phyloP scores from a whole-genome alignment of 2,329 filamentous ascomycete genomes.

The Fusarium odoratissimum region DNA sequence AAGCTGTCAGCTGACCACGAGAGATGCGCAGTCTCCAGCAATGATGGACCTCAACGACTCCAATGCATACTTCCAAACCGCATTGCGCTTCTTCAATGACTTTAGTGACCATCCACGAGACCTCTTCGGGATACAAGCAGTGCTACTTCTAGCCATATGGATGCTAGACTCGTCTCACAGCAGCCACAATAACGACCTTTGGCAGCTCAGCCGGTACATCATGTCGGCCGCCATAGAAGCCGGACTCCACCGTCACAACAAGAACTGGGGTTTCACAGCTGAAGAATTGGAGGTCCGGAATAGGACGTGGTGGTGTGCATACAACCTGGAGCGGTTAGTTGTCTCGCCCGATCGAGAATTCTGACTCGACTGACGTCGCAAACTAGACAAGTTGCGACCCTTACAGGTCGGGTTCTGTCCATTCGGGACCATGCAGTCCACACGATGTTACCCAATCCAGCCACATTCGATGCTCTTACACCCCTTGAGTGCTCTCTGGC shows the following conservation, averaged over 20 bases:
- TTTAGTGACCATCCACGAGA: background rate
- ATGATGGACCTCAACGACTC: background rate
- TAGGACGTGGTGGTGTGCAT: constrained; percentile 10
- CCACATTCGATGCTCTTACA: background rate
- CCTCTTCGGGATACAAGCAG: background rate
- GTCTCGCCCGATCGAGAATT: accelerated
- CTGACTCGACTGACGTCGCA: background rate
- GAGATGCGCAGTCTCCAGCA: background rate
- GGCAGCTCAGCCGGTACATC: constrained; percentile 2
- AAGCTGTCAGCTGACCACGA: background rate
- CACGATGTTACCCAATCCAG: background rate
- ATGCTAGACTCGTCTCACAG: constrained; percentile 1
- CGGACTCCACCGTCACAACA: constrained; percentile 1
- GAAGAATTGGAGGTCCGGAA: constrained; percentile 2
- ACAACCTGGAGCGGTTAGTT: constrained; percentile 2
- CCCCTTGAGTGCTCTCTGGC: background rate
- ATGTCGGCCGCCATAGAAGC: constrained; percentile 6
- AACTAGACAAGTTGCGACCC: background rate
- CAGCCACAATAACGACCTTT: constrained; percentile 4
- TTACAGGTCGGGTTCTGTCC: background rate
- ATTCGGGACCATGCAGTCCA: constrained; percentile 1
- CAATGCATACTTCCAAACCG: background rate
- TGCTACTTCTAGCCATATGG: background rate
- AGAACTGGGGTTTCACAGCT: background rate
- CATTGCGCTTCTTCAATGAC: background rate